Conservation (phyloP, 2,329 filamentous ascomycete species). For the Hawksworthiomyces lignivorus region DNA sequence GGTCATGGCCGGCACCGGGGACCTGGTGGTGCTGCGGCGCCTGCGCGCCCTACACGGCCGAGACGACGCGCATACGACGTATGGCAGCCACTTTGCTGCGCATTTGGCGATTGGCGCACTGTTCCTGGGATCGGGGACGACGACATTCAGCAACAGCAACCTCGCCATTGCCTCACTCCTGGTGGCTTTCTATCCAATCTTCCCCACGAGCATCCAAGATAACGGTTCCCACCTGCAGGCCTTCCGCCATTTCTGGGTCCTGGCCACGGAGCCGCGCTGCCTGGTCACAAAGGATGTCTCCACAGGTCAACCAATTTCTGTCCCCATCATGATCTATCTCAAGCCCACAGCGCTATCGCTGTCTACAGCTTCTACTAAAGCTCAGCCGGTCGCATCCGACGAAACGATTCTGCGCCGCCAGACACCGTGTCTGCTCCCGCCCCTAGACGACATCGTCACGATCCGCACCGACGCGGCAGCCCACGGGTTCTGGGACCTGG, state of each 20-base stretch:
- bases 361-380: slow-evolving; percentile 26
- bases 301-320: slow-evolving; percentile 68
- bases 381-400: slow-evolving; percentile 26
- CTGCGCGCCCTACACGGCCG: slow-evolving; percentile 83
- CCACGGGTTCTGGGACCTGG: slow-evolving; percentile 71
- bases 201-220: slow-evolving; percentile 82
- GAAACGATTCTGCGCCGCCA: slow-evolving; percentile 30
- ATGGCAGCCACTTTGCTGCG: slow-evolving; percentile 86
- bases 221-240: slow-evolving; percentile 93
- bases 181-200: slow-evolving; percentile 89
- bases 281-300: slow-evolving; percentile 82
- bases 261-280: slow-evolving; percentile 84
- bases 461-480: slow-evolving; percentile 54
- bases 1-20: slow-evolving; percentile 94
- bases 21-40: slow-evolving; percentile 75
- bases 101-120: slow-evolving; percentile 87
- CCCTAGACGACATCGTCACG: slow-evolving; percentile 53
- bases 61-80: slow-evolving; percentile 74
- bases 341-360: slow-evolving; percentile 21
- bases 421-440: slow-evolving; percentile 56
- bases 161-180: slow-evolving; percentile 79
- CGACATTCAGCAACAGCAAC: slow-evolving; percentile 84
- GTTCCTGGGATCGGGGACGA: slow-evolving; percentile 86
- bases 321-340: slow-evolving; percentile 61
- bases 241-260: slow-evolving; percentile 93